phyloP scores from a whole-genome alignment of 371 early-diverging fungal genomes.

The Actinomortierella ambigua region DNA sequence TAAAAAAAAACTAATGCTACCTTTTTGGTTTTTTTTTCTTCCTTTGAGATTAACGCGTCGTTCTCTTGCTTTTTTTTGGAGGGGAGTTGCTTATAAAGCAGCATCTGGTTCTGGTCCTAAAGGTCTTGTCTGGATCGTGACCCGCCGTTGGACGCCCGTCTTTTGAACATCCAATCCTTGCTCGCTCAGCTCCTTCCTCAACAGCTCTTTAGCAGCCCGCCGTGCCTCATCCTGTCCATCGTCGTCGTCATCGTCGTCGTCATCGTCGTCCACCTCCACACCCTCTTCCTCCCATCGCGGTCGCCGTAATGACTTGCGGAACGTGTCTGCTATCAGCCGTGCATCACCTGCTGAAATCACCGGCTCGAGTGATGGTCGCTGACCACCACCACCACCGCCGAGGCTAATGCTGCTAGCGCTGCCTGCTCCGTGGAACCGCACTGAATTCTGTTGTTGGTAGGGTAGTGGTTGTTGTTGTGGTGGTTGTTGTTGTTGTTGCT shows the following conservation, averaged over 20 bases:
- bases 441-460: neutral
- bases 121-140: conserved; percentile 25
- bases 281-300: conserved; percentile 19
- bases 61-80: too few relatives aligned
- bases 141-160: conserved; percentile 32
- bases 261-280: neutral
- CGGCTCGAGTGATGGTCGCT: conserved; percentile 9
- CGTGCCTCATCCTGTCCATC: conserved; percentile 24
- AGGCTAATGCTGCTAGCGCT: neutral
- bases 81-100: too few relatives aligned
- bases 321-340: conserved; percentile 38
- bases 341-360: conserved; percentile 26
- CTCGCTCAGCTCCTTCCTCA: conserved; percentile 37
- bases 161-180: conserved; percentile 35
- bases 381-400: neutral
- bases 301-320: conserved; percentile 39
- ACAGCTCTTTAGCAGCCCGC: conserved; percentile 24
- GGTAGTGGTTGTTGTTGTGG: neutral
- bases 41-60: too few relatives aligned
- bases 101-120: neutral
- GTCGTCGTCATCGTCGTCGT: conserved; percentile 23
- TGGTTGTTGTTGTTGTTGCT: too few relatives aligned
- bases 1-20: too few relatives aligned
- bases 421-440: neutral
- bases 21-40: too few relatives aligned